phyloP scores from a whole-genome alignment of 2,329 filamentous ascomycete genomes.

The Achaetomium macrosporum region DNA sequence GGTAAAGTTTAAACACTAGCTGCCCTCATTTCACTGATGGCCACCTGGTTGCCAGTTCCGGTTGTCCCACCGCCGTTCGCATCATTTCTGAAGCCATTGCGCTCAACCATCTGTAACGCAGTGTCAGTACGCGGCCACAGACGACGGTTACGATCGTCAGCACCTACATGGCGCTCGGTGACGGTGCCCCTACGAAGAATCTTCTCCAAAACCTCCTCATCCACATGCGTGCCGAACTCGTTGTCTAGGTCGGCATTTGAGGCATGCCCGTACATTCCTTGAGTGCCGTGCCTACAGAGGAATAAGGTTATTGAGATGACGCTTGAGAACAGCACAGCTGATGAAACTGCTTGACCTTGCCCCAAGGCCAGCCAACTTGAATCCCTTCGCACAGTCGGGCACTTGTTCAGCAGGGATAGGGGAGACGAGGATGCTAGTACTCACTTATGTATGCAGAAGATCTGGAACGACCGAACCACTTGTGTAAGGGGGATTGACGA shows the following conservation, averaged over 20 bases:
- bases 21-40: too few relatives aligned
- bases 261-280: not conserved
- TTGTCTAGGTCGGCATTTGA: not conserved
- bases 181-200: not conserved
- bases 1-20: too few relatives aligned
- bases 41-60: not conserved
- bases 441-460: not conserved
- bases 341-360: too few relatives aligned
- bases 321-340: too few relatives aligned
- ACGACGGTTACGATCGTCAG: not conserved
- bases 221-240: not conserved
- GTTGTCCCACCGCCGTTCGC: not conserved
- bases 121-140: not conserved
- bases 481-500: not conserved
- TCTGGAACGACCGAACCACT: not conserved
- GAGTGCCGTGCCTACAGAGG: not conserved
- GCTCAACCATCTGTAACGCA: not conserved
- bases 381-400: too few relatives aligned
- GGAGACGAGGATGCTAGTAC: too few relatives aligned
- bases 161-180: not conserved
- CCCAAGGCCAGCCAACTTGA: too few relatives aligned
- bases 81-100: not conserved
- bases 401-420: too few relatives aligned
- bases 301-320: too few relatives aligned
- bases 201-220: not conserved